Evolutionary conservation across 148 eudicot genomes (phyloP).

Genomic region (Amaranthus hypochondriacus): DNA sequence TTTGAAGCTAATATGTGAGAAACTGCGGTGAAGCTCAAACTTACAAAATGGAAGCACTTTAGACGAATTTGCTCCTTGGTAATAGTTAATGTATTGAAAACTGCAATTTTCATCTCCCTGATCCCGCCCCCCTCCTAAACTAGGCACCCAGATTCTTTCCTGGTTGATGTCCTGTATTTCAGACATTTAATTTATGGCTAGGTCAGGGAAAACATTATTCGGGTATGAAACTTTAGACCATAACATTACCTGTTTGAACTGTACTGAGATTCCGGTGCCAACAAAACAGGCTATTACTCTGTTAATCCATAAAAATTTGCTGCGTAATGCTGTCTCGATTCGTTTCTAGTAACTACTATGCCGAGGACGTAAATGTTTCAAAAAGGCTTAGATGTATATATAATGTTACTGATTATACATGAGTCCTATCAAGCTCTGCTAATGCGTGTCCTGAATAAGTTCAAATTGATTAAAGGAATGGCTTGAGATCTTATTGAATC

Average conservation of each 20-base stretch:
- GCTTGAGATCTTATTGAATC: too few relatives aligned
- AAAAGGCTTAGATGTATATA: not conserved
- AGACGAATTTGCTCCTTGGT: not conserved
- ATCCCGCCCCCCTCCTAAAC: not conserved
- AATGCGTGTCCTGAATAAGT: too few relatives aligned
- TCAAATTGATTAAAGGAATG: too few relatives aligned
- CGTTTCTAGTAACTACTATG: not conserved
- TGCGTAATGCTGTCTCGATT: not conserved
- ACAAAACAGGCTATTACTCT: not conserved
- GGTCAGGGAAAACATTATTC: not conserved
- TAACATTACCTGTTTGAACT: constrained; percentile 9
- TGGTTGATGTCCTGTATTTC: constrained; percentile 8
- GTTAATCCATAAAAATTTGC: not conserved
- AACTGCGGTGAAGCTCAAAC: not conserved
- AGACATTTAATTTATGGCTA: constrained; percentile 8
- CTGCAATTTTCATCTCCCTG: not conserved
- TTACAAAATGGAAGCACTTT: constrained; percentile 5
- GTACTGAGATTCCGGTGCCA: not conserved
- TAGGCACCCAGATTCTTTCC: not conserved
- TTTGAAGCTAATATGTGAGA: not conserved
- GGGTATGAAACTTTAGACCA: constrained; percentile 14
- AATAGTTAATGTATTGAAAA: not conserved
- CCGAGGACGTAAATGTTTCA: not conserved
- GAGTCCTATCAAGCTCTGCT: too few relatives aligned
- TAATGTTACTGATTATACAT: too few relatives aligned